Evolutionary conservation across 2,329 filamentous ascomycete genomes (phyloP), one percentile per base, ranked within the genome.

Genomic region (Xylariaceae sp.): DNA sequence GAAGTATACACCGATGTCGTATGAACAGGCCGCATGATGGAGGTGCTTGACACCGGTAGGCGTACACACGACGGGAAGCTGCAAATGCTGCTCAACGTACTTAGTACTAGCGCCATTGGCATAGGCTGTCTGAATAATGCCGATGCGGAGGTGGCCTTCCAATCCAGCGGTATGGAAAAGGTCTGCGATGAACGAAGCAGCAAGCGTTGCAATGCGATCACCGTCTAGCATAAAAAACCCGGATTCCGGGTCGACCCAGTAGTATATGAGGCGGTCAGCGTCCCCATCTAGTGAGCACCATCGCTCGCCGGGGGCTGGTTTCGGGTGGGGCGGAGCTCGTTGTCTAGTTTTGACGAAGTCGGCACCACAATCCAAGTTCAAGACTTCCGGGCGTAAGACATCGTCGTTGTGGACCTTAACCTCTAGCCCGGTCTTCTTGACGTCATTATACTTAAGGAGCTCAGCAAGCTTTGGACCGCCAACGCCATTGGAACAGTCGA

Each of bases 281-380:
- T 99, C 95, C 50, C 95, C 95, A 66, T 99, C 95, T 54, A 96
- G 83, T 7, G 93, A 97, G 74, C 90, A 93, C 81, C 87, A 93
- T 56, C 95, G 89, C 61, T 89, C 88, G 52, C 89, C 86, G 1
- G 86, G 81, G 29, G 85, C 82, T 43, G 90, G 89, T 72, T 93
- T 91, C 51, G 91, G 93, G 26, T 80, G 88, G 42, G 89, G 89
- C 49, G 95, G 95, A 57, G 91, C 90, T 62, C 92, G 87, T 79
- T 99, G 95, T 76, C 91, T 91, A 18, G 95, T 98, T 80, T 99
- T 99, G 75, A 99, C 95, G 67, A 86, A 98, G 76, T 99, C 95
- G 70, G 95, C 95, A 74, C 95, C 95, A 70, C 90, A 96, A 86
- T 96, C 91, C 26, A 90, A 84, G 75, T 99, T 99, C 65, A 99